A percentile compares a stretch with the other conserved stretches of the same genome.
Conservation (phyloP, 148 eudicot genomes). For the Polygonum aviculare region DNA sequence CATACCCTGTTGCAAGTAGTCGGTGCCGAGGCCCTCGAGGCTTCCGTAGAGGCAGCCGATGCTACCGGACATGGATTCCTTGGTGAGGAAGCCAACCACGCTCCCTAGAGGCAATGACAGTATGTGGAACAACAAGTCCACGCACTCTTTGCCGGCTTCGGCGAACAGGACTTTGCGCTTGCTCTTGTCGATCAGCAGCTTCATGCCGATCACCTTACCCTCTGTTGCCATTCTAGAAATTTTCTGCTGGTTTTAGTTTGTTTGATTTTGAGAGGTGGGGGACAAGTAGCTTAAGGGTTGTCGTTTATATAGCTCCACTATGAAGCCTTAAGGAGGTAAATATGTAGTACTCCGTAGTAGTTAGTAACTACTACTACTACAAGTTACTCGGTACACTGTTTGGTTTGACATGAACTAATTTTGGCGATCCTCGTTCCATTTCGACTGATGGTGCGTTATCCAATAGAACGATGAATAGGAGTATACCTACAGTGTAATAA, state of each 20-base stretch:
- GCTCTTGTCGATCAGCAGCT: slow-evolving; percentile 4
- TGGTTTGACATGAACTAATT: too few species aligned
- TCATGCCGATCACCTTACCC: neutral
- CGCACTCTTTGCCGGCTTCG: slow-evolving; percentile 9
- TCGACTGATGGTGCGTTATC: too few species aligned
- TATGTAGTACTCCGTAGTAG: too few species aligned
- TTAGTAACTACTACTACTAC: too few species aligned
- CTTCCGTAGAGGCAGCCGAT: neutral
- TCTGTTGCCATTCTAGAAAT: neutral
- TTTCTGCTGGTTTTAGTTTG: neutral
- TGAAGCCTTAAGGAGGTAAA: too few species aligned
- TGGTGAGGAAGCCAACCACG: neutral
- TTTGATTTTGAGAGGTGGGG: neutral
- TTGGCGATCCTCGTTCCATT: too few species aligned
- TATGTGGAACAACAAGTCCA: slow-evolving; percentile 1
- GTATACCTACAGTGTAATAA: too few species aligned
- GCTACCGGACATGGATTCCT: slow-evolving; percentile 5
- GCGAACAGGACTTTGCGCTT: slow-evolving; percentile 6
- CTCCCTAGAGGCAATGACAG: neutral
- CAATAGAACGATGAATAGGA: too few species aligned
- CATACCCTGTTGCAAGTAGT: neutral
- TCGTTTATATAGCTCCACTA: neutral
- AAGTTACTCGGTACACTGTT: too few species aligned
- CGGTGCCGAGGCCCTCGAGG: neutral
- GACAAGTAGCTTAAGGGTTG: neutral